phyloP scores from a whole-genome alignment of 73 alveolate genomes.

The Paramecium sonneborni region DNA sequence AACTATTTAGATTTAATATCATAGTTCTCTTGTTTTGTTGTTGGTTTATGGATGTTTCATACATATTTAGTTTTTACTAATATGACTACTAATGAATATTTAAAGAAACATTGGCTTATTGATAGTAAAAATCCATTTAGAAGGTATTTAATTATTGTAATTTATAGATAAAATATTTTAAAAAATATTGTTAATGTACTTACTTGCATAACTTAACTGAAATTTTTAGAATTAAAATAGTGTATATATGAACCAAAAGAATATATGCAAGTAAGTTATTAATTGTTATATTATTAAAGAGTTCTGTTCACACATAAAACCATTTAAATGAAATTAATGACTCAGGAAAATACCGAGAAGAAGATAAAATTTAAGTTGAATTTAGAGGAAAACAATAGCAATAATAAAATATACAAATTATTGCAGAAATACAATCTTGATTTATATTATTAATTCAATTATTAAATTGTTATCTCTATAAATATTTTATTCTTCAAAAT shows the following conservation, averaged over 20 bases:
- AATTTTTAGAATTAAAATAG: neutral
- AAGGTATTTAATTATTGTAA: neutral
- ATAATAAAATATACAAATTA: neutral
- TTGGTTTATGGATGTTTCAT: conserved; percentile 65
- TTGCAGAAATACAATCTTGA: neutral
- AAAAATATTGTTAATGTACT: neutral
- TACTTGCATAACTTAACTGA: neutral
- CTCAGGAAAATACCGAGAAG: too few species aligned
- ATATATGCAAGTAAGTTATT: neutral
- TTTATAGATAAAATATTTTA: neutral
- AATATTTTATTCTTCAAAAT: neutral
- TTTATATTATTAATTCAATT: neutral
- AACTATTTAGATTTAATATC: neutral
- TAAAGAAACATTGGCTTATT: conserved; percentile 56
- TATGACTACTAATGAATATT: conserved; percentile 71
- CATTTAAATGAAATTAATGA: neutral
- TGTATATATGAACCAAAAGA: neutral
- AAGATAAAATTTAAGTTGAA: too few species aligned
- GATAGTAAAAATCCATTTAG: conserved; percentile 30
- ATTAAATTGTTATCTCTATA: neutral
- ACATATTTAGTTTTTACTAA: conserved; percentile 52
- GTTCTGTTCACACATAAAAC: neutral
- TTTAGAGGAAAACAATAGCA: too few species aligned
- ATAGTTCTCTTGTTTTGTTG: conserved; percentile 67
- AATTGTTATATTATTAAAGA: neutral